phyloP scores from a whole-genome alignment of 1,284 basidiomycete species.

The Coniophora puteana region DNA sequence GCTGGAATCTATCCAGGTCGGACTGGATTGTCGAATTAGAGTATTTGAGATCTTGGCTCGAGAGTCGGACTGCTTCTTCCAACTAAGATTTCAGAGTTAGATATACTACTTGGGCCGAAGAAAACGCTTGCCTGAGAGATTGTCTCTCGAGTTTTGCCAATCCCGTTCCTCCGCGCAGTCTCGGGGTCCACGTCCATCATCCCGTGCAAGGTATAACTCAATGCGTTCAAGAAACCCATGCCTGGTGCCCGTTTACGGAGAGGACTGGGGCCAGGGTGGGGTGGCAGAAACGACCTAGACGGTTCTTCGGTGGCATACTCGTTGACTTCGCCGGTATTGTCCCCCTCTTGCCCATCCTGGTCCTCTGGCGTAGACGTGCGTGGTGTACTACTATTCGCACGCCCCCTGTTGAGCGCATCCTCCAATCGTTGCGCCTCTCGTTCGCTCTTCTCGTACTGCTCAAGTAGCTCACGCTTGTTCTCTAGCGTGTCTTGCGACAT shows the following conservation, averaged over 20 bases:
- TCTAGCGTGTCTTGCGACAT: constrained; percentile 93
- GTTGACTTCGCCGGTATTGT: constrained; percentile 20
- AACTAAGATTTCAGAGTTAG: constrained; percentile 70
- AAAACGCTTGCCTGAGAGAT: constrained; percentile 79
- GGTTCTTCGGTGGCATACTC: constrained; percentile 27
- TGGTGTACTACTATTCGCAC: constrained; percentile 25
- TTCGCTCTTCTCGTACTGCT: constrained; percentile 91
- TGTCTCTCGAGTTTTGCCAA: constrained; percentile 90
- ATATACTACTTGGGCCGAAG: constrained; percentile 8
- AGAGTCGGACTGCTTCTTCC: constrained; percentile 87
- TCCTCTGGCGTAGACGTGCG: constrained; percentile 27
- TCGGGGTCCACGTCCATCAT: constrained; percentile 99
- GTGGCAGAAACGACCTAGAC: constrained; percentile 53
- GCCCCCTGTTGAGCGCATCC: constrained; percentile 73
- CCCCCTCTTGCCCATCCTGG: constrained; percentile 29
- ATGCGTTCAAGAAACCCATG: constrained; percentile 86
- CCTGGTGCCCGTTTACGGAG: constrained; percentile 62
- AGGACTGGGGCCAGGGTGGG: constrained; percentile 73
- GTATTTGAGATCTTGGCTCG: constrained; percentile 92
- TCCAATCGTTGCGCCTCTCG: constrained; percentile 87
- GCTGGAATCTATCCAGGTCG: constrained; percentile 96
- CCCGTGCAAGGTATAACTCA: constrained; percentile 93
- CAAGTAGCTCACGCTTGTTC: constrained; percentile 81
- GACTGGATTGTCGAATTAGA: constrained; percentile 95
- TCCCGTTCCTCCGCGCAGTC: constrained; percentile 87